Base-by-base conservation (phyloP, 2,329 filamentous ascomycete species). In the Botryotinia calthae region DNA sequence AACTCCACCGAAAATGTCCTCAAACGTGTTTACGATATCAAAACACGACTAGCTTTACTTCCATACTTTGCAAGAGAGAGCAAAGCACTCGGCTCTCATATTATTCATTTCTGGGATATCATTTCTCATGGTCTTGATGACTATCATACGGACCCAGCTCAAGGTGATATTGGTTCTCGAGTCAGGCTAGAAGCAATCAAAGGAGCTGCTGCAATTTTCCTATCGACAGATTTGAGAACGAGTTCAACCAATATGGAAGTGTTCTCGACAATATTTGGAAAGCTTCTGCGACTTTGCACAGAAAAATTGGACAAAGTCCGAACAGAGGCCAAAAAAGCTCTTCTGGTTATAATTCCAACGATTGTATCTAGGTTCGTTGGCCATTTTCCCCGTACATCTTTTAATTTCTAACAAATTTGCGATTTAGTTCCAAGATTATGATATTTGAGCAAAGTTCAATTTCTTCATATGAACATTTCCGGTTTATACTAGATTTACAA, bases 261-360 rank as follows among this genome's bases (percentile, higher is more conserved):
- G 4, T 73, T 59, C 74, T 77, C 54, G 67, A 74, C 22, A 48
- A 58, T 34, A 56, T 76, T 75, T 62, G 73, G 74, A 10, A 74
- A 72, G 40, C 62, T 86, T 2, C 84, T 93, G 46, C 88, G 94
- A 1, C 86, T 98, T 22, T 90, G 94, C 2, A 88, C 93, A 0
- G 96, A 99, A 82, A 98, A 97, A 80, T 86, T 98, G 2, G 95
- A 98, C 81, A 92, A 93, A 75, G 91, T 98, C 28, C 89, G 96
- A 37, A 84, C 88, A 0, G 87, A 89, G 75, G 91, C 90, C 1
- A 89, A 91, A 74, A 82, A 84, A 46, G 85, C 86, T 16, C 78
- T 91, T 63, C 82, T 82, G 7, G 59, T 25, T n/a, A 62, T 62
- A 40, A 34, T 62, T 4, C 76, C 87, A 63, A 78, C 84, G 34